These are phyloP conservation scores for Daldinia childiae DNA, from an alignment of 495 filamentous ascomycete species.

Conservation along the genomic window DNA sequence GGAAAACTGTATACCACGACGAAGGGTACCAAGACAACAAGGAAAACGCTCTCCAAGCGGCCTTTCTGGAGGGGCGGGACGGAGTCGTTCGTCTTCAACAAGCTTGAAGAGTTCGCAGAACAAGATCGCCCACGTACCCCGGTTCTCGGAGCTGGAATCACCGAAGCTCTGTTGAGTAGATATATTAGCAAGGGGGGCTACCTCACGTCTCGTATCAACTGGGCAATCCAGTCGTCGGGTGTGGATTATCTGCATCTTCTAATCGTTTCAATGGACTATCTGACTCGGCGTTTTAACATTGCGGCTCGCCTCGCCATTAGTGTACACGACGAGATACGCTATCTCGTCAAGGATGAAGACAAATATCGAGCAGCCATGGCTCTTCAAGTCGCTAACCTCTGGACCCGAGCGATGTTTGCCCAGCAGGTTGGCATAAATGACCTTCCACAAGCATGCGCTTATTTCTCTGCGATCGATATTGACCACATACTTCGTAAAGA, in stretches of 20 bases:
- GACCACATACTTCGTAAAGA: constrained; percentile 95
- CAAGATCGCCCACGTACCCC: constrained; percentile 92
- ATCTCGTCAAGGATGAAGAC: constrained; percentile 85
- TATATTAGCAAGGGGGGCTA: constrained; percentile 91
- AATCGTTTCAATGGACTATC: constrained; percentile 93
- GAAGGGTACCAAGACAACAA: constrained; percentile 80
- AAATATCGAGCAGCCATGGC: constrained; percentile 91
- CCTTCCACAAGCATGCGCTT: constrained; percentile 91
- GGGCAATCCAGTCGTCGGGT: constrained; percentile 97
- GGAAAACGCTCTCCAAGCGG: constrained; percentile 72
- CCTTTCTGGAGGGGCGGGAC: constrained; percentile 97
- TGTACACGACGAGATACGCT: constrained; percentile 97
- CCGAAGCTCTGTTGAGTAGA: constrained; percentile 87
- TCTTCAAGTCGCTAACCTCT: constrained; percentile 91
- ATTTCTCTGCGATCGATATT: constrained; percentile 94
- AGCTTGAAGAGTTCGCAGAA: constrained; percentile 95
- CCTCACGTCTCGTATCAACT: constrained; percentile 97
- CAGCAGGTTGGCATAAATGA: constrained; percentile 97
- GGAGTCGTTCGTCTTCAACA: constrained; percentile 98
- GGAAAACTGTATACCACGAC: constrained; percentile 85
- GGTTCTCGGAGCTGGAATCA: constrained; percentile 95
- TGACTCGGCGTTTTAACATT: constrained; percentile 86
- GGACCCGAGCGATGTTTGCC: constrained; percentile 96
- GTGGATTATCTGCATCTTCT: constrained; percentile 98
- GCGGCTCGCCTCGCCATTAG: constrained; percentile 87